Evolutionary conservation across 352 stramenopile genomes (phyloP), one percentile per base, ranked within the genome.

Genomic region (Globisporangium paddicum): DNA sequence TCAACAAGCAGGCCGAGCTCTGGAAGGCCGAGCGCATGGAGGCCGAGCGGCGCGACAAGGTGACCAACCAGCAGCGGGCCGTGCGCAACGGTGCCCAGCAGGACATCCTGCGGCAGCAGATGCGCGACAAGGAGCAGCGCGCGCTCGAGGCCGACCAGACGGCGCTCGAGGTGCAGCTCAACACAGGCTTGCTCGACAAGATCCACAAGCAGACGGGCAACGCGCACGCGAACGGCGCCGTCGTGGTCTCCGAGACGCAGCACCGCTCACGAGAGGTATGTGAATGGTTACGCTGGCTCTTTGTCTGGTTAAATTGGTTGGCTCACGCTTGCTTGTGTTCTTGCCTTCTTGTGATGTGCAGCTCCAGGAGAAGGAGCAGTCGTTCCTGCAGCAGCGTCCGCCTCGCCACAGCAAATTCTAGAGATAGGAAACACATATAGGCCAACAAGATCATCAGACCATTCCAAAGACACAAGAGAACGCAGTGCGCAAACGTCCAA

Each of bases 1-100:
- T 89, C 19, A 75, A 89, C 72, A 90, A 87, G 48, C 84, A 93
- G 44, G 84, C 84, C 10, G 82, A 91, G 60, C 67, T 93, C n/a
- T 93, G 84, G 84, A 74, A 72, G 41, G 74, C 82, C 32, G 81
- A 93, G 23, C 77, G 80, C 6, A 41, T 78, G 14, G 74, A 86
- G 16, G 79, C 76, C 14, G 82, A 93, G 30, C 68, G 69, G 21
- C 57, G 67, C 4, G 79, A 93, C 10, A 73, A 72, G 16, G 42
- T 86, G 5, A 63, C 64, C 4, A 72, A 76, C 16, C 72, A 86
- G 57, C 77, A 91, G 60, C 79, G 77, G 21, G 62, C 66, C 0
- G 37, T 71, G 35, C 73, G 77, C 18, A 87, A 89, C 53, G 58
- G 69, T 32, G 77, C 71, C 8, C 80, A 90, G 58, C 80, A 93